These are phyloP conservation scores for Priceomyces melissophilus DNA, from an alignment of 805 yeast genomes.

Conservation along the genomic window DNA sequence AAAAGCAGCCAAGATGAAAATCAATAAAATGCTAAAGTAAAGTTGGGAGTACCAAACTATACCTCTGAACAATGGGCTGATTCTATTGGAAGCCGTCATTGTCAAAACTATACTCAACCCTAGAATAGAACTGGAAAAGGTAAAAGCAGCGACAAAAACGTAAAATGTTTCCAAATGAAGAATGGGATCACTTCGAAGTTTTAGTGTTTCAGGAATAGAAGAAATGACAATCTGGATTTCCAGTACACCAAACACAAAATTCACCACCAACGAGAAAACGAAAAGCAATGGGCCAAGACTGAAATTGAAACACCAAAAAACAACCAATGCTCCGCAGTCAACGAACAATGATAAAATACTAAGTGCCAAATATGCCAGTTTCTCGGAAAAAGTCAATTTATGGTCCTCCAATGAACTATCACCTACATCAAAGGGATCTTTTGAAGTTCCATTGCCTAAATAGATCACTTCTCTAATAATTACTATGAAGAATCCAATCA, in stretches of 20 bases:
- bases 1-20: slow-evolving; percentile 4
- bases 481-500: background rate
- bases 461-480: slow-evolving; percentile 1
- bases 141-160: slow-evolving; percentile 1
- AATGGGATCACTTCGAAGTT: too few species aligned
- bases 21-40: slow-evolving; percentile 3
- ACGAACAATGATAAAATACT: background rate
- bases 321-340: background rate
- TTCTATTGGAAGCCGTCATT: background rate
- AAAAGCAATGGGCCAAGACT: slow-evolving; percentile 2
- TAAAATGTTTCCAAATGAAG: background rate
- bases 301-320: slow-evolving; percentile 1
- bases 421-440: slow-evolving; percentile 1
- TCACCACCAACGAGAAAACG: slow-evolving; percentile 1
- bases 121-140: slow-evolving; percentile 1
- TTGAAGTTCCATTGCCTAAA: slow-evolving; percentile 3
- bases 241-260: slow-evolving; percentile 2
- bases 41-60: slow-evolving; percentile 3
- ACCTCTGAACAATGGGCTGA: slow-evolving; percentile 2
- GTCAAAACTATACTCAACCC: slow-evolving; percentile 2
- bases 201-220: background rate
- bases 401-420: background rate
- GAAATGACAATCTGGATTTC: background rate
- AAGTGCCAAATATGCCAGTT: background rate
- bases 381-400: background rate